Evolutionary conservation across 2,329 filamentous ascomycete genomes (phyloP).

Genomic region (Paecilomyces formosus): DNA sequence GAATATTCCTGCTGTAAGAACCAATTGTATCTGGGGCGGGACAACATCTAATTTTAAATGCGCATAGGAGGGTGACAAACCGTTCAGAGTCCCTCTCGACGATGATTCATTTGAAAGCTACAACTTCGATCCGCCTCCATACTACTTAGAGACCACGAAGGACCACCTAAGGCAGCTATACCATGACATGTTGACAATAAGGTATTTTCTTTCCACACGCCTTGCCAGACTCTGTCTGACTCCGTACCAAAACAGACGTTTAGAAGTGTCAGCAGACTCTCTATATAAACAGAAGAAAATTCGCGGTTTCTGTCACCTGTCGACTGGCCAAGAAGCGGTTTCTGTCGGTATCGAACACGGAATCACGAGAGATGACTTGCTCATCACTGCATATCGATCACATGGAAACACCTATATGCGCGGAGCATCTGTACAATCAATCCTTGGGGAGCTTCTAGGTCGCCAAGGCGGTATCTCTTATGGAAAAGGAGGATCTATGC

Average conservation of each 20-base stretch:
- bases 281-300: conserved; percentile 99
- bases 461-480: conserved; percentile 87
- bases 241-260: conserved; percentile 56
- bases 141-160: conserved; percentile 85
- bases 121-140: conserved; percentile 86
- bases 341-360: conserved; percentile 89
- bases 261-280: conserved; percentile 95
- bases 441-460: conserved; percentile 87
- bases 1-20: conserved; percentile 8
- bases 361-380: conserved; percentile 75
- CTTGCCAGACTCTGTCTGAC: conserved; percentile 2
- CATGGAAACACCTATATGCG: conserved; percentile 95
- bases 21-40: too few species aligned
- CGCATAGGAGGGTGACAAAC: conserved; percentile 73
- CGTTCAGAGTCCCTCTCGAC: conserved; percentile 78
- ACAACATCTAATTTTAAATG: too few species aligned
- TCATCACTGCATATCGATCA: conserved; percentile 94
- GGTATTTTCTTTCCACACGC: conserved; percentile 47
- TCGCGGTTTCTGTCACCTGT: conserved; percentile 95
- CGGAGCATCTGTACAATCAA: conserved; percentile 72
- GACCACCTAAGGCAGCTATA: conserved; percentile 95
- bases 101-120: conserved; percentile 98
- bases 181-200: conserved; percentile 84
- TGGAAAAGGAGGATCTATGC: conserved; percentile 96
- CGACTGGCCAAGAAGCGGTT: conserved; percentile 92